Evolutionary conservation across 805 yeast species (phyloP).

Genomic region (Monosporozyma solicola): DNA sequence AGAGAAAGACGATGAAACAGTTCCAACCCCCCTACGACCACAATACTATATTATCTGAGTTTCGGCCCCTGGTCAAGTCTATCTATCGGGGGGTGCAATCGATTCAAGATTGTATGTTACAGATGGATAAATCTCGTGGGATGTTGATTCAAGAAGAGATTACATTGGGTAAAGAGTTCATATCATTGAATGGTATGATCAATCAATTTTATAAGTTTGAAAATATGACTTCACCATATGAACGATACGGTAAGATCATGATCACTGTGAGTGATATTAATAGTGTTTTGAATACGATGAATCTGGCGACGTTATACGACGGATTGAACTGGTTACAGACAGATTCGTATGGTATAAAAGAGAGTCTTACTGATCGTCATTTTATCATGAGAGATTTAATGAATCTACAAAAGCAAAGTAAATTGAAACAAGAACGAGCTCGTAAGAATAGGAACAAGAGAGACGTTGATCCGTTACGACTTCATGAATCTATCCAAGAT

Average conservation of each 20-base stretch:
- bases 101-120: constrained; percentile 49
- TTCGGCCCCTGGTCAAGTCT: constrained; percentile 78
- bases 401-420: constrained; percentile 69
- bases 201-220: constrained; percentile 13
- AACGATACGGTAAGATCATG: constrained; percentile 59
- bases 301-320: constrained; percentile 70
- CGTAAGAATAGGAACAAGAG: constrained; percentile 60
- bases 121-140: constrained; percentile 37
- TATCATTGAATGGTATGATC: constrained; percentile 19
- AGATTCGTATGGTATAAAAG: constrained; percentile 84
- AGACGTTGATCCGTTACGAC: constrained; percentile 75
- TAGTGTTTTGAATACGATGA: constrained; percentile 59
- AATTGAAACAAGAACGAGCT: constrained; percentile 61
- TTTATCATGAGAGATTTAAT: constrained; percentile 80
- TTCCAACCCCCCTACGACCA: constrained; percentile 88
- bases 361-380: constrained; percentile 87
- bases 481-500: constrained; percentile 78
- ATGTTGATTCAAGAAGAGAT: constrained; percentile 49
- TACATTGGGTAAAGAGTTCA: constrained; percentile 35
- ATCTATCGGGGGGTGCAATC: constrained; percentile 51
- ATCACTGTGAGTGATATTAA: constrained; percentile 68
- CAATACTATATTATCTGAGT: constrained; percentile 66
- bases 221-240: constrained; percentile 47
- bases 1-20: constrained; percentile 85
- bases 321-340: constrained; percentile 52